Evolutionary conservation across 139 green algal species (phyloP).

Genomic region (Diplosphaera chodatii): DNA sequence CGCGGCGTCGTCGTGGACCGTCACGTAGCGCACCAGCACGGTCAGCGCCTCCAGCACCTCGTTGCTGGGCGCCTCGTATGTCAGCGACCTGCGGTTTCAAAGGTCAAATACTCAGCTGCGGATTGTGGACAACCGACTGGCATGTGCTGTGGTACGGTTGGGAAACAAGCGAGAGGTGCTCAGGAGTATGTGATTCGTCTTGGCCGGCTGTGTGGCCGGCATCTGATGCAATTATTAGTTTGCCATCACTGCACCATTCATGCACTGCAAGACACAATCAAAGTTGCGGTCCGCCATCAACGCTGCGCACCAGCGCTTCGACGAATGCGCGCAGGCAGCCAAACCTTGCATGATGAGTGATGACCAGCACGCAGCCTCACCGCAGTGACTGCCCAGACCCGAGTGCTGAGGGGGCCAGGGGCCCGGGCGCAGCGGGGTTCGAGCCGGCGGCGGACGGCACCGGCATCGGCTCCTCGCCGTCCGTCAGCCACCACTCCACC

Average conservation of each 20-base stretch:
- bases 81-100: constrained; percentile 13
- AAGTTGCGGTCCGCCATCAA: too few relatives aligned
- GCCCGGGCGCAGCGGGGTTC: background rate
- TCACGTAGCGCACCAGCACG: constrained; percentile 43
- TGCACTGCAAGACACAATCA: too few relatives aligned
- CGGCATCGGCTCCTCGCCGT: constrained; percentile 56
- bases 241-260: background rate
- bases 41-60: constrained; percentile 58
- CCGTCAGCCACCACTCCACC: constrained; percentile 76
- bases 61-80: constrained; percentile 55
- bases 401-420: background rate
- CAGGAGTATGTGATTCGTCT: background rate
- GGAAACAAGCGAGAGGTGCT: background rate
- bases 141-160: too few relatives aligned
- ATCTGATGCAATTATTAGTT: background rate
- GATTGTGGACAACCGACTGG: too few relatives aligned
- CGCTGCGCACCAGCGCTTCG: too few relatives aligned
- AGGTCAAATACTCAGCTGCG: too few relatives aligned
- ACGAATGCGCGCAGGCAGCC: too few relatives aligned
- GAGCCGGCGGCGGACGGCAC: background rate
- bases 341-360: too few relatives aligned
- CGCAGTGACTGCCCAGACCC: background rate
- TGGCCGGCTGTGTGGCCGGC: background rate
- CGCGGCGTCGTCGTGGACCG: constrained; percentile 16
- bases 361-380: too few relatives aligned